These are phyloP conservation scores for Macadamia tetraphylla DNA, from an alignment of 164 flowering plant species.

Conservation along the genomic window DNA sequence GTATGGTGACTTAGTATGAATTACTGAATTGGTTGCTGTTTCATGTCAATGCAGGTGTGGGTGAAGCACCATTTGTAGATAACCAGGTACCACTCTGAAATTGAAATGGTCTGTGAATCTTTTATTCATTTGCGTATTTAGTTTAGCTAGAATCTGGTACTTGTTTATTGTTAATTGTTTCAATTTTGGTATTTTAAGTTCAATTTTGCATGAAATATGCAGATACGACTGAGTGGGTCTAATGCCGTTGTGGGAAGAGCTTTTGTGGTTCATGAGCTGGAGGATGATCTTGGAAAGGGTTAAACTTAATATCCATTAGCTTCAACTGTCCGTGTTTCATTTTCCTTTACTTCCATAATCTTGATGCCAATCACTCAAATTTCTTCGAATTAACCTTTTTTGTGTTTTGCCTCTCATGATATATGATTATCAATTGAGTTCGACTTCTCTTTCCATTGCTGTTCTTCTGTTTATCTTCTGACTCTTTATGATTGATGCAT, in stretches of 20 bases:
- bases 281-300: constrained; percentile 99
- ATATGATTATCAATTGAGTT: not conserved
- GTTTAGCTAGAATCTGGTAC: not conserved
- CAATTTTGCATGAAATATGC: constrained; percentile 16
- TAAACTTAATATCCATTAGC: constrained; percentile 12
- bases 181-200: not conserved
- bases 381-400: not conserved
- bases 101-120: not conserved
- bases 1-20: constrained; percentile 44
- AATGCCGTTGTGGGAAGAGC: constrained; percentile 88
- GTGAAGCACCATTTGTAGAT: constrained; percentile 86
- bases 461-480: constrained; percentile 1
- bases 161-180: too few species aligned
- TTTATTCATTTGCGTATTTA: not conserved
- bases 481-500: constrained; percentile 4
- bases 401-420: not conserved
- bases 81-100: constrained; percentile 47
- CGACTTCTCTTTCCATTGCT: not conserved
- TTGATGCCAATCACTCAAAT: not conserved
- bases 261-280: constrained; percentile 90
- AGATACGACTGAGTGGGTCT: constrained; percentile 84
- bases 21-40: constrained; percentile 1
- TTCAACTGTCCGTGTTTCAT: not conserved
- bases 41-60: constrained; percentile 59
- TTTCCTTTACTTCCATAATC: not conserved